phyloP scores from a whole-genome alignment of 1,284 basidiomycete species.

The Limonomyces culmigenus region DNA sequence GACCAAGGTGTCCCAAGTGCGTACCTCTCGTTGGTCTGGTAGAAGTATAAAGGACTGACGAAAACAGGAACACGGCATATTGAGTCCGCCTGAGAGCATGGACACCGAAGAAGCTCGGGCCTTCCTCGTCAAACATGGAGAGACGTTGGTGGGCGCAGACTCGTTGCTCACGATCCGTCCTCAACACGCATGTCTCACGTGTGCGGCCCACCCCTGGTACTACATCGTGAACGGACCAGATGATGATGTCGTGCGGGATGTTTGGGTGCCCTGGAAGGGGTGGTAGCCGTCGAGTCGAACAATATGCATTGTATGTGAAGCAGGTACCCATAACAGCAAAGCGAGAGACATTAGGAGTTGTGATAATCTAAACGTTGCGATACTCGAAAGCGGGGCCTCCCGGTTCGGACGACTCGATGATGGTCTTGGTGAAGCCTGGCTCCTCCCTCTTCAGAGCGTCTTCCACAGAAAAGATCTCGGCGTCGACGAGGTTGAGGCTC shows the following conservation, averaged over 20 bases:
- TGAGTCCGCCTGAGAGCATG: no score
- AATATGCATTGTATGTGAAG: no score
- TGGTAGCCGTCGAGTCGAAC: no score
- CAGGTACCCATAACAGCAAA: no score
- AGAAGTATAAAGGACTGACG: no score
- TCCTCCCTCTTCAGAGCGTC: slow-evolving; percentile 42
- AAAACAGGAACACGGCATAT: no score
- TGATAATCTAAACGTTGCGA: slow-evolving; percentile 36
- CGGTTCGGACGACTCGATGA: slow-evolving; percentile 80
- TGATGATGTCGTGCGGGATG: slow-evolving; percentile 47
- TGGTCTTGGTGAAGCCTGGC: slow-evolving; percentile 41
- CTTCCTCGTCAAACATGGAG: no score
- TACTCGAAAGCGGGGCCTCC: slow-evolving; percentile 78
- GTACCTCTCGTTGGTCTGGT: slow-evolving; percentile 44
- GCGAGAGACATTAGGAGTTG: no score
- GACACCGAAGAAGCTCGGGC: no score
- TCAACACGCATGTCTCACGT: slow-evolving; percentile 66
- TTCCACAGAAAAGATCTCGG: slow-evolving; percentile 55
- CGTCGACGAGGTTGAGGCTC: slow-evolving; percentile 61
- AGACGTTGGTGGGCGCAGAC: slow-evolving; percentile 46
- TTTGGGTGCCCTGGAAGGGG: slow-evolving; percentile 86
- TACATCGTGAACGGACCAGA: slow-evolving; percentile 53
- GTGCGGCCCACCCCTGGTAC: slow-evolving; percentile 67
- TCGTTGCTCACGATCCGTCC: slow-evolving; percentile 51
- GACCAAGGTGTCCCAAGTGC: slow-evolving; percentile 64